phyloP scores from a whole-genome alignment of 2,329 filamentous ascomycete species.

The Venturia aucupariae region DNA sequence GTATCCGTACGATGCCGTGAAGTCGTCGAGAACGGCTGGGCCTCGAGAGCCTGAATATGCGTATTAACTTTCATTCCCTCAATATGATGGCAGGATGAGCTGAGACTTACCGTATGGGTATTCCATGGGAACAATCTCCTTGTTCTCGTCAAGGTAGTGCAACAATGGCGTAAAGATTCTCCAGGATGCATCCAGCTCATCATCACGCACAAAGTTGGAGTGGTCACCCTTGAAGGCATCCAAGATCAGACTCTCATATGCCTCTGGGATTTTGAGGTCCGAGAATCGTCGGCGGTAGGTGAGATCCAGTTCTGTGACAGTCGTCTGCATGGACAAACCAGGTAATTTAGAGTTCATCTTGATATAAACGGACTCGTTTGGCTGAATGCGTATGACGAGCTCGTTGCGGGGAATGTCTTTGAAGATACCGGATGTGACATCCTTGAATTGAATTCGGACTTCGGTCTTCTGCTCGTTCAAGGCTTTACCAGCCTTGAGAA shows the following conservation, averaged over 20 bases:
- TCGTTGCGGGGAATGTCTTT: constrained; percentile 99
- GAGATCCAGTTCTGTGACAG: constrained; percentile 94
- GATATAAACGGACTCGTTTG: constrained; percentile 98
- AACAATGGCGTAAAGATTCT: constrained; percentile 95
- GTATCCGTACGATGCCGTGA: constrained; percentile 96
- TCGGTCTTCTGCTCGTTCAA: constrained; percentile 99
- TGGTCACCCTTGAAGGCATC: constrained; percentile 98
- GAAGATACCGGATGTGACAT: constrained; percentile 98
- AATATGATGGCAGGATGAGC: neutral
- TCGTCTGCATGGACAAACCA: constrained; percentile 97
- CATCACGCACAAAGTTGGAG: constrained; percentile 70
- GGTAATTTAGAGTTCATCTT: constrained; percentile 99
- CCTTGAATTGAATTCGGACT: constrained; percentile 98
- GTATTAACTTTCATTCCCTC: neutral
- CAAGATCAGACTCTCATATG: constrained; percentile 94
- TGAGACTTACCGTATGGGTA: constrained; percentile 83
- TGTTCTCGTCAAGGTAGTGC: constrained; percentile 98
- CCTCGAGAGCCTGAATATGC: constrained; percentile 71
- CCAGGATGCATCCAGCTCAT: constrained; percentile 93
- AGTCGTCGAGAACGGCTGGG: constrained; percentile 92
- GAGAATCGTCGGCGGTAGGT: constrained; percentile 98
- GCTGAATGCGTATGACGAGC: constrained; percentile 97
- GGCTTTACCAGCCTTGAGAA: constrained; percentile 97
- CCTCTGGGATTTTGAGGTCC: constrained; percentile 97
- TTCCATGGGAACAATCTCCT: constrained; percentile 99